These are phyloP conservation scores for Linum usitatissimum DNA, from an alignment of 345 rosid genomes.

Conservation along the genomic window DNA sequence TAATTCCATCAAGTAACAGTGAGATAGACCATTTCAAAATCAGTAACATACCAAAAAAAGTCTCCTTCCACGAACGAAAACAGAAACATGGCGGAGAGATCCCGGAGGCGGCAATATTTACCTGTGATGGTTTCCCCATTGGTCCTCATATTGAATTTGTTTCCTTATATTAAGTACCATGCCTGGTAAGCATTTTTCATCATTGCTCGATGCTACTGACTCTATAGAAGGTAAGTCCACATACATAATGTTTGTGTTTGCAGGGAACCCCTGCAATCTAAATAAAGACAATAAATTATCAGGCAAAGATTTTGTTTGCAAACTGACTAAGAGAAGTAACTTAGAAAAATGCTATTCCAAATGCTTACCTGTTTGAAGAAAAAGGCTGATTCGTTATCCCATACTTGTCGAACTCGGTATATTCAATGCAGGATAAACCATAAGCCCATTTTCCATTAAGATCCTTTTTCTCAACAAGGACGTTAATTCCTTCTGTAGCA, in stretches of 20 bases:
- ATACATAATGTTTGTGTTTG: conserved; percentile 86
- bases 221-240: conserved; percentile 66
- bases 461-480: conserved; percentile 71
- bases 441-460: conserved; percentile 81
- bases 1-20: not conserved
- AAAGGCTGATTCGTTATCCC: conserved; percentile 35
- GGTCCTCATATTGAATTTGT: conserved; percentile 47
- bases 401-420: conserved; percentile 77
- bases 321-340: not conserved
- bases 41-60: not conserved
- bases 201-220: conserved; percentile 49
- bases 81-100: not conserved
- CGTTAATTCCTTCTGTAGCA: conserved; percentile 84
- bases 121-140: conserved; percentile 63
- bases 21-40: too few relatives aligned
- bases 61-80: not conserved
- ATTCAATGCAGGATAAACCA: conserved; percentile 90
- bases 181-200: conserved; percentile 64
- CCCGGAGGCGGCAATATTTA: conserved; percentile 14
- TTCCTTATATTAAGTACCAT: conserved; percentile 74
- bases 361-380: conserved; percentile 34
- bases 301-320: not conserved
- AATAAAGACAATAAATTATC: conserved; percentile 3
- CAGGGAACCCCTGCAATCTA: conserved; percentile 80
- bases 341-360: not conserved